A percentile compares a stretch with the other conserved stretches of the same genome.
Evolutionary conservation across 1,284 basidiomycete species (phyloP).

Genomic region (Marasmius fiardii): DNA sequence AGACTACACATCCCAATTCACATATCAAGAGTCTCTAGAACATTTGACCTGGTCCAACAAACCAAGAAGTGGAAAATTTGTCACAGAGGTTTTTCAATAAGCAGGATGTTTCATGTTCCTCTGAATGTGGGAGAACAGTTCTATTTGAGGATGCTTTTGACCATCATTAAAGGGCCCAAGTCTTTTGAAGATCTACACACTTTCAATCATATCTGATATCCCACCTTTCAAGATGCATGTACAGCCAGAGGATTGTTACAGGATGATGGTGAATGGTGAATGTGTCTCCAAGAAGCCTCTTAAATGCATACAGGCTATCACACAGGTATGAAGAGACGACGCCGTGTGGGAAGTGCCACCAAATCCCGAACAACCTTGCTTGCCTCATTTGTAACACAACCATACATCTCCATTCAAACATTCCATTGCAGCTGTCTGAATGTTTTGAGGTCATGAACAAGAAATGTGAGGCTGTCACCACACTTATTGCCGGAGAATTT

Average conservation of each 20-base stretch:
- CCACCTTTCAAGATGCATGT: constrained; percentile 34
- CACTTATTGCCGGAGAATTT: background rate
- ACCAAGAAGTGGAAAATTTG: constrained; percentile 25
- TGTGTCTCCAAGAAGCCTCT: constrained; percentile 39
- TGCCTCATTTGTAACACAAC: too few species aligned
- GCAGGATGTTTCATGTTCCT: constrained; percentile 33
- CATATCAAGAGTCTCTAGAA: constrained; percentile 41
- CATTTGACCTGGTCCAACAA: constrained; percentile 19
- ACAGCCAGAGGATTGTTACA: constrained; percentile 37
- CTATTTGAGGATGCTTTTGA: constrained; percentile 35
- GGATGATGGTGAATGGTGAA: constrained; percentile 41
- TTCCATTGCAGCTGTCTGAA: too few species aligned
- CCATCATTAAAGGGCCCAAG: constrained; percentile 30
- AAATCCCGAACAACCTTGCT: too few species aligned
- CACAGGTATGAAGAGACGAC: too few species aligned
- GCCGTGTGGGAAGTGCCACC: too few species aligned
- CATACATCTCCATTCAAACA: too few species aligned
- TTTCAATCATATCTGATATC: constrained; percentile 20
- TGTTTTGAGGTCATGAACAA: too few species aligned
- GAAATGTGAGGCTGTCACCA: too few species aligned
- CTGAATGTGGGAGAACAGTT: constrained; percentile 32
- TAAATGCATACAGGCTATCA: constrained; percentile 34
- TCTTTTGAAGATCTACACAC: constrained; percentile 32
- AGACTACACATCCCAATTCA: constrained; percentile 23
- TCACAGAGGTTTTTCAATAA: constrained; percentile 25